A percentile compares a stretch with the other conserved stretches of the same genome.
These are phyloP conservation scores for Arachis hypogaea DNA, from an alignment of 306 rosid species.

Conservation along the genomic window DNA sequence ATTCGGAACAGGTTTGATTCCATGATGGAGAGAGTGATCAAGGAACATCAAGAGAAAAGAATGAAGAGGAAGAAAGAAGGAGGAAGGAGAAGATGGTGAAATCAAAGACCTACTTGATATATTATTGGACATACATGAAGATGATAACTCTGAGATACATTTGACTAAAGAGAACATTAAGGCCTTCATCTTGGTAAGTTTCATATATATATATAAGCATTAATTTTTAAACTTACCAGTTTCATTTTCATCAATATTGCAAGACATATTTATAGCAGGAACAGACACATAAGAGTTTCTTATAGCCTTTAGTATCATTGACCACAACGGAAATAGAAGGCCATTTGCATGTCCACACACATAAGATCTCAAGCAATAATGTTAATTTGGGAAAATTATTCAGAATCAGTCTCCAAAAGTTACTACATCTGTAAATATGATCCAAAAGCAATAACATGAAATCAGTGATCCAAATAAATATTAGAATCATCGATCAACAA, in stretches of 20 bases:
- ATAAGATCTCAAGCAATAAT: too few relatives aligned
- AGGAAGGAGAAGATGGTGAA: slow-evolving; percentile 24
- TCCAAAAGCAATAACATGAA: too few relatives aligned
- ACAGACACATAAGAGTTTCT: slow-evolving; percentile 43
- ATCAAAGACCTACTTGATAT: slow-evolving; percentile 63
- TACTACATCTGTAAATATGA: too few relatives aligned
- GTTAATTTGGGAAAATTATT: too few relatives aligned
- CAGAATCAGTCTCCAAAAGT: too few relatives aligned
- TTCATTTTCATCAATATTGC: neutral
- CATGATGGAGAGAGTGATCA: slow-evolving; percentile 56
- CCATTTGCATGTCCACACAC: too few relatives aligned
- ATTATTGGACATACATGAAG: slow-evolving; percentile 54
- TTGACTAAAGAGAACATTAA: slow-evolving; percentile 59
- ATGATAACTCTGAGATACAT: slow-evolving; percentile 50
- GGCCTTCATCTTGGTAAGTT: slow-evolving; percentile 60
- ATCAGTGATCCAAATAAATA: too few relatives aligned
- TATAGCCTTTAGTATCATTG: too few relatives aligned
- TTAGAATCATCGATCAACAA: too few relatives aligned
- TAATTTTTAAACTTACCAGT: too few relatives aligned
- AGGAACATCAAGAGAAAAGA: slow-evolving; percentile 65
- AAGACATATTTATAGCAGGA: slow-evolving; percentile 65
- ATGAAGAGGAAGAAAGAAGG: slow-evolving; percentile 28
- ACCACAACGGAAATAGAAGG: too few relatives aligned
- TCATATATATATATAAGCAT: neutral
- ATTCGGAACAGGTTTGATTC: slow-evolving; percentile 58